Percentiles rank a stretch among this genome's conserved stretches.
phyloP scores from a whole-genome alignment of 2,329 filamentous ascomycete genomes.

The Trichoderma sp. region DNA sequence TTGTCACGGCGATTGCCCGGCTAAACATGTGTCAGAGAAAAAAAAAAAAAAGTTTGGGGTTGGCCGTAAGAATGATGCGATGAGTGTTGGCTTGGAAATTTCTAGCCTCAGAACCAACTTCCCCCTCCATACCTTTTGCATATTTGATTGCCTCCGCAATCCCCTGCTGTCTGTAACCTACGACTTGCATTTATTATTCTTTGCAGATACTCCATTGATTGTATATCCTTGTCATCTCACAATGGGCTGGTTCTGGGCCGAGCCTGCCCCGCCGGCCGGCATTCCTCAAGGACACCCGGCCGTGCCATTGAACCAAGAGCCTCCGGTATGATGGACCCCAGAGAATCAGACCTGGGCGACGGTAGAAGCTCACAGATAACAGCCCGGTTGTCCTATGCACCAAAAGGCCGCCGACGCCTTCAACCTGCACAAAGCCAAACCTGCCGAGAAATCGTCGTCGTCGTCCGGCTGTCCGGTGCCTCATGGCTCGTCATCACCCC shows the following conservation, averaged over 20 bases:
- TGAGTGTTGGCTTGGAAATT: constrained; percentile 21
- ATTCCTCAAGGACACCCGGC: constrained; percentile 34
- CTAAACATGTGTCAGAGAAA: constrained; percentile 25
- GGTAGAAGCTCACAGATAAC: constrained; percentile 24
- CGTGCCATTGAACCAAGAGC: constrained; percentile 28
- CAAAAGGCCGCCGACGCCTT: constrained; percentile 50
- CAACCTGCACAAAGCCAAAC: constrained; percentile 29
- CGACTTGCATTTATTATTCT: background rate
- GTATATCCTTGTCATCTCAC: constrained; percentile 11
- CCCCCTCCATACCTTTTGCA: background rate
- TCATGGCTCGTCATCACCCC: constrained; percentile 32
- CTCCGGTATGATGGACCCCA: constrained; percentile 31
- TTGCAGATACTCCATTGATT: background rate
- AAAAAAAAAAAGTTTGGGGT: constrained; percentile 16
- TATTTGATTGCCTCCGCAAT: background rate
- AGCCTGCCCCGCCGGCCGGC: constrained; percentile 39
- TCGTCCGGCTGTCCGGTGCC: constrained; percentile 47
- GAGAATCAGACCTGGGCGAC: background rate
- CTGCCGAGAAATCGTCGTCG: constrained; percentile 25
- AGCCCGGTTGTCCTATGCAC: constrained; percentile 59
- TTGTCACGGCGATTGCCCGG: constrained; percentile 28
- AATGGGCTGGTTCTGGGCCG: constrained; percentile 66
- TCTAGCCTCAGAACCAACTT: background rate
- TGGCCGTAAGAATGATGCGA: constrained; percentile 15
- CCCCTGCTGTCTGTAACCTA: background rate